Conservation (phyloP, 345 rosid genomes). For the Populus ilicifolia region DNA sequence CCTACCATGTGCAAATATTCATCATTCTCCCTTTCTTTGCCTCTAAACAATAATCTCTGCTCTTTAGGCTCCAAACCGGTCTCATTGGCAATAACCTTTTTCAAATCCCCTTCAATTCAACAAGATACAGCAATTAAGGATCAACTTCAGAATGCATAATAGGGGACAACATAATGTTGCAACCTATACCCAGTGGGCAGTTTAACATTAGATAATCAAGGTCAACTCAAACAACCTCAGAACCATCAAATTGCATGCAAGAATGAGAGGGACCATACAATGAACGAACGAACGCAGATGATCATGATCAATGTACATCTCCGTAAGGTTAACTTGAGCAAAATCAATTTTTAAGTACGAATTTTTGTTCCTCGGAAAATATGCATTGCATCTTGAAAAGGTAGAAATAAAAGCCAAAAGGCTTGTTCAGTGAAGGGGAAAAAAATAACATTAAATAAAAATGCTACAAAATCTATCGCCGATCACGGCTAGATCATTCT, state of each 20-base stretch:
- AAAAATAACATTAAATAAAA: background rate
- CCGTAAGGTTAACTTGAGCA: background rate
- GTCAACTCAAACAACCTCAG: background rate
- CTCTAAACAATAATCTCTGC: conserved; percentile 47
- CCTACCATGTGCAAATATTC: conserved; percentile 53
- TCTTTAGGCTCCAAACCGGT: conserved; percentile 47
- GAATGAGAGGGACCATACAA: background rate
- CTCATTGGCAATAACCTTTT: conserved; percentile 35
- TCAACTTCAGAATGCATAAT: conserved; percentile 7
- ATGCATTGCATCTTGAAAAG: background rate
- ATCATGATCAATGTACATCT: background rate
- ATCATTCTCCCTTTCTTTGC: conserved; percentile 47
- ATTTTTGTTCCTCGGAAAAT: background rate
- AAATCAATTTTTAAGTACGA: background rate
- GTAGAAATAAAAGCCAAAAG: background rate
- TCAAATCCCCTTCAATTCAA: conserved; percentile 43
- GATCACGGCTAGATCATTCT: background rate
- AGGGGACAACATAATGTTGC: background rate
- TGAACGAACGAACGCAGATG: background rate
- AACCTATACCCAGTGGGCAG: background rate
- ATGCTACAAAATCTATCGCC: background rate
- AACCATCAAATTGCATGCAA: background rate
- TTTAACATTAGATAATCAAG: background rate
- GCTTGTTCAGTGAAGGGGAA: background rate
- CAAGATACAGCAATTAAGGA: conserved; percentile 11